Evolutionary conservation across 768 basidiomycete genomes (phyloP).

Genomic region (Mycena leptocephala): DNA sequence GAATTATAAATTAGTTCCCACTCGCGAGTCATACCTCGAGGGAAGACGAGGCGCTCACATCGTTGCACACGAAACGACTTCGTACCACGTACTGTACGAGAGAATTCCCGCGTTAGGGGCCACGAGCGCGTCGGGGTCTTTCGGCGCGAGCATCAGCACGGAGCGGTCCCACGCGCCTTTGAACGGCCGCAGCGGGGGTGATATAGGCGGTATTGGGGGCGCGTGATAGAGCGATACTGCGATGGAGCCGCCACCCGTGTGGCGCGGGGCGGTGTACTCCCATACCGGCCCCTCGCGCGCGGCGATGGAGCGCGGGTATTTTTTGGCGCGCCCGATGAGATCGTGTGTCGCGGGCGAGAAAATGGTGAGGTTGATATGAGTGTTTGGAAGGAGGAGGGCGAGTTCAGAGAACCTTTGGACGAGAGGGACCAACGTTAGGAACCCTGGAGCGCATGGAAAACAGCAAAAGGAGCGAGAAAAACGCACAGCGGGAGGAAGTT

Average conservation of each 20-base stretch:
- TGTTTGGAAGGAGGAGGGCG: slow-evolving; percentile 58
- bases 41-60: slow-evolving; percentile 13
- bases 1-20: slow-evolving; percentile 1
- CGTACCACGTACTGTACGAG: slow-evolving; percentile 52
- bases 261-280: slow-evolving; percentile 52
- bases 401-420: slow-evolving; percentile 56
- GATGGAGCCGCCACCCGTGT: slow-evolving; percentile 54
- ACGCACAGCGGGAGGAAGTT: slow-evolving; percentile 60
- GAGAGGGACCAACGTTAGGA: not conserved
- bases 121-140: slow-evolving; percentile 56
- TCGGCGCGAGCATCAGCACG: slow-evolving; percentile 35
- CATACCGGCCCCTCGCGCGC: slow-evolving; percentile 42
- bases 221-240: slow-evolving; percentile 48
- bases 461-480: not conserved
- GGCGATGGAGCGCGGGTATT: slow-evolving; percentile 43
- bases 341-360: slow-evolving; percentile 51
- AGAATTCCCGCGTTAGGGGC: slow-evolving; percentile 58
- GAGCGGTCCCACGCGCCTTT: slow-evolving; percentile 25
- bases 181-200: slow-evolving; percentile 39
- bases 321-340: slow-evolving; percentile 46
- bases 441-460: not conserved
- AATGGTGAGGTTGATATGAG: slow-evolving; percentile 56
- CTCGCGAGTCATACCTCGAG: not conserved
- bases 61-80: slow-evolving; percentile 47
- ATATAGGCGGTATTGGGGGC: slow-evolving; percentile 36